phyloP scores from a whole-genome alignment of 208 protist genomes.

The Strigomonas culicis region DNA sequence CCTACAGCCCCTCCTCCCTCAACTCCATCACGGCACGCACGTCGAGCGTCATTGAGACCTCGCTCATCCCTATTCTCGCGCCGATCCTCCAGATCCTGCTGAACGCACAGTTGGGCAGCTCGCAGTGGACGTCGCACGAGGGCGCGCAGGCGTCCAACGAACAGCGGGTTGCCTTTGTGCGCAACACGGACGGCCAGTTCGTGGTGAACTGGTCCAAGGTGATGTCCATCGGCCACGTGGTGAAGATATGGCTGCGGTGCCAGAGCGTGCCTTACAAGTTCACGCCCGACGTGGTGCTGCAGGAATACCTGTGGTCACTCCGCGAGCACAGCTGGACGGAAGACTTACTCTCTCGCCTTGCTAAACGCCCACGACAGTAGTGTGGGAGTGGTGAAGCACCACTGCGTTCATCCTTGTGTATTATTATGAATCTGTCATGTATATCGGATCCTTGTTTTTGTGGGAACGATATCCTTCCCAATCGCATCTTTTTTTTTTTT shows the following conservation, averaged over 20 bases:
- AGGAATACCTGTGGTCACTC: slow-evolving; percentile 54
- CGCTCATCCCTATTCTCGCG: slow-evolving; percentile 55
- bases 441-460: too few relatives aligned
- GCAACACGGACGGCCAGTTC: slow-evolving; percentile 31
- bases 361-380: slow-evolving; percentile 19
- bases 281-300: slow-evolving; percentile 27
- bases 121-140: too few relatives aligned
- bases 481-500: slow-evolving; percentile 11
- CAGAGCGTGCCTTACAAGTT: slow-evolving; percentile 55
- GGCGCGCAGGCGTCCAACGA: slow-evolving; percentile 10
- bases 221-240: slow-evolving; percentile 35
- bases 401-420: too few relatives aligned
- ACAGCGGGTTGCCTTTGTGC: slow-evolving; percentile 24
- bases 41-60: slow-evolving; percentile 46
- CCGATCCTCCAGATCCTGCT: slow-evolving; percentile 57
- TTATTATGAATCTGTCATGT: too few relatives aligned
- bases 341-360: slow-evolving; percentile 23
- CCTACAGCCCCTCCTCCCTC: slow-evolving; percentile 56
- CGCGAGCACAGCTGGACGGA: slow-evolving; percentile 44
- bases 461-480: background rate
- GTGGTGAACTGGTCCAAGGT: slow-evolving; percentile 65
- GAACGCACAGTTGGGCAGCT: slow-evolving; percentile 20
- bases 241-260: slow-evolving; percentile 58
- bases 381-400: background rate
- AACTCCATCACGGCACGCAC: slow-evolving; percentile 41